phyloP scores from a whole-genome alignment of 768 basidiomycete species.

The Leccinum variicolor region DNA sequence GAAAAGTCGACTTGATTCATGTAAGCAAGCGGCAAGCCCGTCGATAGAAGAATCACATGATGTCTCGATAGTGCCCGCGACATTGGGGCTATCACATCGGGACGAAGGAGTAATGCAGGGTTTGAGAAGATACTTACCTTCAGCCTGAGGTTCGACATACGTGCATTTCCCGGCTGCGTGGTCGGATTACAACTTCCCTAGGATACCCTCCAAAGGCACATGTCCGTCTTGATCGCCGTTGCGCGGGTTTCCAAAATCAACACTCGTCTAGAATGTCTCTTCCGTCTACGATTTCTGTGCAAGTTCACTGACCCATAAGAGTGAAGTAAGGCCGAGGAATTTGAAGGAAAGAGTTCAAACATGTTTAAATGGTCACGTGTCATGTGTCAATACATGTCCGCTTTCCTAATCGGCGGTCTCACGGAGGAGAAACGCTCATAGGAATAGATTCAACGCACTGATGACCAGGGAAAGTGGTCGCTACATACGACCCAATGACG shows the following conservation, averaged over 20 bases:
- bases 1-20: not conserved
- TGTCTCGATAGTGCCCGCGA: not conserved
- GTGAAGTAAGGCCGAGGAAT: not conserved
- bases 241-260: not conserved
- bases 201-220: slow-evolving; percentile 6
- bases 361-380: slow-evolving; percentile 17
- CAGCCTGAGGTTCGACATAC: not conserved
- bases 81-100: slow-evolving; percentile 22
- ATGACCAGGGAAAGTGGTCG: slow-evolving; percentile 24
- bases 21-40: slow-evolving; percentile 1
- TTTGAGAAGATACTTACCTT: slow-evolving; percentile 9
- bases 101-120: slow-evolving; percentile 4
- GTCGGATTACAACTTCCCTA: not conserved
- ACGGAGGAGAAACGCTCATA: not conserved
- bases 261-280: not conserved
- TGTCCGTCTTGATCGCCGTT: slow-evolving; percentile 29
- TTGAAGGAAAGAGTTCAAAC: too few relatives aligned
- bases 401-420: slow-evolving; percentile 1
- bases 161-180: slow-evolving; percentile 6
- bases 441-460: not conserved
- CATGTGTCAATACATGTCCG: slow-evolving; percentile 11
- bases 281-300: not conserved
- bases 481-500: slow-evolving; percentile 22
- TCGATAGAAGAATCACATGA: not conserved
- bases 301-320: not conserved